Conservation (phyloP, 148 eudicot genomes). For the Rhododendron ferrugineum region DNA sequence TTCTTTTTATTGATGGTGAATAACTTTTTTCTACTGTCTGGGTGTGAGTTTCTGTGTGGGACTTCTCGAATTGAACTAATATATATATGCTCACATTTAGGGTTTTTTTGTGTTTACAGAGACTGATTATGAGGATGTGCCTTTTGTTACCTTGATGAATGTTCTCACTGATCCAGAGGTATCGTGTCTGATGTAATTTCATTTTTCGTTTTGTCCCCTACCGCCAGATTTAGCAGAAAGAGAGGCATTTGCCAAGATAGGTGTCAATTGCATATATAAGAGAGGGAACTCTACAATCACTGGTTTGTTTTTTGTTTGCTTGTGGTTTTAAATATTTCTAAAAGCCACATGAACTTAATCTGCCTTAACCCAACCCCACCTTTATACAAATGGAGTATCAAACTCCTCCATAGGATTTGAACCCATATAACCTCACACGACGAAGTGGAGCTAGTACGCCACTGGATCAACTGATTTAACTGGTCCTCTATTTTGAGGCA, state of each 20-base stretch:
- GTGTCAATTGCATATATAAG: neutral
- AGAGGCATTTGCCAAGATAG: neutral
- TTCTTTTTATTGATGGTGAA: neutral
- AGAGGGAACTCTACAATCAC: neutral
- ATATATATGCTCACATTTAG: neutral
- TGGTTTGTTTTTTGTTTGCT: neutral
- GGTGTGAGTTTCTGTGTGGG: neutral
- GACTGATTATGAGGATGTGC: conserved; percentile 49
- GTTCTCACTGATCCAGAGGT: conserved; percentile 65
- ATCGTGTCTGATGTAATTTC: conserved; percentile 1
- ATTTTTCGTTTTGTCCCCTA: neutral
- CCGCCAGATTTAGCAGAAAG: neutral
- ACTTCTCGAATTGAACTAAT: neutral
- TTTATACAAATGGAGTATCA: neutral
- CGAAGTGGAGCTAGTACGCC: neutral
- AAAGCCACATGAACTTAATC: neutral
- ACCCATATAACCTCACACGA: neutral
- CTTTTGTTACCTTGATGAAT: conserved; percentile 68
- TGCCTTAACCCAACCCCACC: neutral
- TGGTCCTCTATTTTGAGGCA: neutral
- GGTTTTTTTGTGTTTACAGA: conserved; percentile 32
- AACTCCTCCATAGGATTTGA: neutral
- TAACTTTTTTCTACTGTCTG: neutral
- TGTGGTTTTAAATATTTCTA: neutral
- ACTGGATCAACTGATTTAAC: neutral